Evolutionary conservation across 495 filamentous ascomycete species (phyloP).

Genomic region (Neurospora sp.): DNA sequence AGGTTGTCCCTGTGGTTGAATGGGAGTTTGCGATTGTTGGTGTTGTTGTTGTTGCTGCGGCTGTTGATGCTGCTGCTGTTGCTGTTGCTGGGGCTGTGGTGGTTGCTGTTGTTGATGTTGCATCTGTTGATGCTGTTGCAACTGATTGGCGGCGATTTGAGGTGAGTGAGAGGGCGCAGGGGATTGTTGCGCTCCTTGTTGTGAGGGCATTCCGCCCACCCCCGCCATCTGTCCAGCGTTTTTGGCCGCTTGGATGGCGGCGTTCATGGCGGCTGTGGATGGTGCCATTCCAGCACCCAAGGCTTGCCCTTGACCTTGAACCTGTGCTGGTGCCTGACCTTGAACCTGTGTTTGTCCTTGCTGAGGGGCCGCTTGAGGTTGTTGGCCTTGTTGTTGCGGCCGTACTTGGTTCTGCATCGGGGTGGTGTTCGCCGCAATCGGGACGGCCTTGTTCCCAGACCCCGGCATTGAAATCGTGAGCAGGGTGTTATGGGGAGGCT

Average conservation of each 20-base stretch:
- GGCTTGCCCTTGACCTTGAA: conserved; percentile 19
- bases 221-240: conserved; percentile 25
- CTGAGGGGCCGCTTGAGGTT: background rate
- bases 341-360: conserved; percentile 15
- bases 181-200: conserved; percentile 1
- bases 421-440: conserved; percentile 4
- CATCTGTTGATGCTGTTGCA: background rate
- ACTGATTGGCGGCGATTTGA: conserved; percentile 13
- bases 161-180: conserved; percentile 10
- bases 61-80: conserved; percentile 7
- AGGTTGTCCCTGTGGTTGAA: background rate
- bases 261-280: conserved; percentile 33
- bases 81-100: background rate
- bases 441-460: conserved; percentile 12
- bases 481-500: conserved; percentile 13
- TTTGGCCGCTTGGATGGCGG: conserved; percentile 43
- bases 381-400: conserved; percentile 11
- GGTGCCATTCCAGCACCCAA: background rate
- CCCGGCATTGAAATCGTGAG: conserved; percentile 6
- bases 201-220: conserved; percentile 10
- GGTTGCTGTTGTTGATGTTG: conserved; percentile 10
- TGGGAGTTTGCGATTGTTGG: conserved; percentile 14
- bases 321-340: conserved; percentile 7
- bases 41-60: conserved; percentile 4
- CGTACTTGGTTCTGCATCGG: conserved; percentile 13